Base-by-base conservation (phyloP, 1,284 basidiomycete species). In the Leccinum fallax region DNA sequence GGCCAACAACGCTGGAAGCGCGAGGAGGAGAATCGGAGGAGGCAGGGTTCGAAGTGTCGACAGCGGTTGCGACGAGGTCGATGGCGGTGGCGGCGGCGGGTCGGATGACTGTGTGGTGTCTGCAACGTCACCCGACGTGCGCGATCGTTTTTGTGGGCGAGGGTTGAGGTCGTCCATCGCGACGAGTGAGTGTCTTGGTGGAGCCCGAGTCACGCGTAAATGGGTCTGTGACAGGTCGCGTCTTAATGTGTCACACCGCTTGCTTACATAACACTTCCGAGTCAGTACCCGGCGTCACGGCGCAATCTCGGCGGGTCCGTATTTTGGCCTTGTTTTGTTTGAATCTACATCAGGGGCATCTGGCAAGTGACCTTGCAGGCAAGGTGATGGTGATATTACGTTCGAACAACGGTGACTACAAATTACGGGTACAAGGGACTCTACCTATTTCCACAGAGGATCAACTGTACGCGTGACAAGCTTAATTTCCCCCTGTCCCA, bases 1-100 rank as follows among this genome's bases (percentile, higher is more conserved):
- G 1, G 80, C 73, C 16, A 91, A 75, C 16, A 90, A 72, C 0
- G 77, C 74, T 2, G 89, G 89, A 2, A 91, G 74, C 8, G 83
- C 80, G 11, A 90, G 79, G 15, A 90, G 81, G 7, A 90, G 78
- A 4, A 80, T 72, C 5, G 79, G 72, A 2, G 80, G 73, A 0
- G 86, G 84, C 2, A 87, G 70, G 1, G 79, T 77, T 15, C 63
- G 64, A 9, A 75, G 60, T 11, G 62, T 36, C 11, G 63, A 57
- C 30, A 21, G 13, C 28, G 57, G 38, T 51, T 53, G 61, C 9
- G 52, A 7, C 19, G 53, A 46, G 11, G 57, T 11, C n/a, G 49
- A 57, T 13, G 40, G 36, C 5, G 13, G 51, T 1, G 4, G 51
- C 2, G 4, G 46, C 24, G 51, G 49, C 49, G 26, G 24, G 24